Conservation (phyloP, 305 asterid genomes). For the Solanum aculeatissimum region DNA sequence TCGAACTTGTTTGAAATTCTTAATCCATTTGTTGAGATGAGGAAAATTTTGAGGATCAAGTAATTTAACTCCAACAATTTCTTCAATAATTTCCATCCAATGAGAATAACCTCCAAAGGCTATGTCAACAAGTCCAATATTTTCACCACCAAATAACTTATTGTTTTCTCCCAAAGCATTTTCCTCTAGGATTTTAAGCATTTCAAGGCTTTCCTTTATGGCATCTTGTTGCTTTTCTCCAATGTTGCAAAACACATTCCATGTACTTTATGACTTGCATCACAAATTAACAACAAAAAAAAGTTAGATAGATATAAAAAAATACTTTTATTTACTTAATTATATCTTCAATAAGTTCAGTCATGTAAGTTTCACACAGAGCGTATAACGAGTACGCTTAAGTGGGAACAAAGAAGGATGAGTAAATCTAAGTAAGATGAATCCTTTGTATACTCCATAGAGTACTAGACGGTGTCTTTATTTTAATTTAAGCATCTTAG, state of each 20-base stretch:
- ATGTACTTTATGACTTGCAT: not conserved
- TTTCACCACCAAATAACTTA: slow-evolving; percentile 28
- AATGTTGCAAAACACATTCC: not conserved
- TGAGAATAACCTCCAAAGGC: slow-evolving; percentile 23
- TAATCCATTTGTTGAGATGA: slow-evolving; percentile 18
- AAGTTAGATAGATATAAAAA: not conserved
- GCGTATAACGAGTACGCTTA: not conserved
- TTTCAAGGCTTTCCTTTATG: slow-evolving; percentile 11
- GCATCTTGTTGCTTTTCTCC: slow-evolving; percentile 21
- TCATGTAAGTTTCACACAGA: not conserved
- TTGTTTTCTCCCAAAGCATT: slow-evolving; percentile 31
- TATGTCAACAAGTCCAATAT: slow-evolving; percentile 35
- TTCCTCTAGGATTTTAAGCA: slow-evolving; percentile 23
- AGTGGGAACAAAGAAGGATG: not conserved
- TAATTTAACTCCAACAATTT: slow-evolving; percentile 16
- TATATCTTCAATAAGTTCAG: not conserved
- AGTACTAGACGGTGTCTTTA: not conserved
- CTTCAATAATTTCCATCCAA: slow-evolving; percentile 11
- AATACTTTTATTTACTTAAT: not conserved
- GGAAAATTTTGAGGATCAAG: slow-evolving; percentile 20
- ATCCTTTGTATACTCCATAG: not conserved
- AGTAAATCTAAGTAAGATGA: not conserved
- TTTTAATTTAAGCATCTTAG: not conserved
- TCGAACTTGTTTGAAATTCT: slow-evolving; percentile 22
- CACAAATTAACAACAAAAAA: not conserved